Conservation (phyloP, 2,329 filamentous ascomycete genomes). For the Fusarium sp. region DNA sequence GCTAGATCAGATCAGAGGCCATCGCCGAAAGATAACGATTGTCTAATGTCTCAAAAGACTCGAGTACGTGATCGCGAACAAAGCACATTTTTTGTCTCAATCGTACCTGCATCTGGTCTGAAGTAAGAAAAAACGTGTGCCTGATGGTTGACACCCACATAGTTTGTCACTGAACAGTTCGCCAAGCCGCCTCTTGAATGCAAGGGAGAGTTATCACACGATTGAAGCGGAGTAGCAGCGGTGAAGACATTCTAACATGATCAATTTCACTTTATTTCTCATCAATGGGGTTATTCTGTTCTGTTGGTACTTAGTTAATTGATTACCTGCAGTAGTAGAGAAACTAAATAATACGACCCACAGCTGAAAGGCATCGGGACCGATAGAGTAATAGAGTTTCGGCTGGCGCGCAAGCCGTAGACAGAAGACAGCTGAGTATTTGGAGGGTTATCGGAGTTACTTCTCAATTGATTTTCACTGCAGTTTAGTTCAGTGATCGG, state of each 20-base stretch:
- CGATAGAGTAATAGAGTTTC: constrained; percentile 22
- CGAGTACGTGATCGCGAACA: constrained; percentile 17
- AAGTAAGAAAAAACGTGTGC: constrained; percentile 1
- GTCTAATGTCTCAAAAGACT: not conserved
- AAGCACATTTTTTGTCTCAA: constrained; percentile 5
- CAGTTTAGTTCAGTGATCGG: not conserved
- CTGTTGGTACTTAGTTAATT: constrained; percentile 11
- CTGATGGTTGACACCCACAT: constrained; percentile 26
- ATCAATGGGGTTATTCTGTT: not conserved
- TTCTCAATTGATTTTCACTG: not conserved
- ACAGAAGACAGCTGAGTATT: not conserved
- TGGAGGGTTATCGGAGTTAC: constrained; percentile 1
- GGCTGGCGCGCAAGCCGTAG: constrained; percentile 19
- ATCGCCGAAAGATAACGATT: constrained; percentile 17
- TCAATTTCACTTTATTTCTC: not conserved
- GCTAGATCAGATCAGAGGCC: constrained; percentile 6
- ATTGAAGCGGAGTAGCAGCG: constrained; percentile 20
- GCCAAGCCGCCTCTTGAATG: constrained; percentile 31
- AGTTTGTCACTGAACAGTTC: not conserved
- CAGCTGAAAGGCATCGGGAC: not conserved
- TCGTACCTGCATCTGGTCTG: constrained; percentile 14
- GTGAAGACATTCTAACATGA: constrained; percentile 26
- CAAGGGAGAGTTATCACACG: constrained; percentile 34
- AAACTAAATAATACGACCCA: not conserved
- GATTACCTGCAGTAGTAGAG: constrained; percentile 1